Conservation (phyloP, 2,329 filamentous ascomycete genomes). For the Dactylella cylindrospora region DNA sequence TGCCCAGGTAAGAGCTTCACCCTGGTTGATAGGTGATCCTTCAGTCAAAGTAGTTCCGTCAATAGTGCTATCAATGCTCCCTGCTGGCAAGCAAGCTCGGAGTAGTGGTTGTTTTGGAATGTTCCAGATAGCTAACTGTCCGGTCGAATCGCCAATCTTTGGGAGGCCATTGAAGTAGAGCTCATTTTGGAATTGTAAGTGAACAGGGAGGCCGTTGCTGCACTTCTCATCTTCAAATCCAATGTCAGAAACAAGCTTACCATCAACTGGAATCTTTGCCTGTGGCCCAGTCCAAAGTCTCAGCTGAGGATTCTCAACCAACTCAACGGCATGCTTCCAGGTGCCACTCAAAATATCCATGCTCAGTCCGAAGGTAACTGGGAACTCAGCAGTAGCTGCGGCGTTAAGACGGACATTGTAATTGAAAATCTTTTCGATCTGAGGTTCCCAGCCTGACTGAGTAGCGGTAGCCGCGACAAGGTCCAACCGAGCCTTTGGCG, state of each 20-base stretch:
- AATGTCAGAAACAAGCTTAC: conserved; percentile 6
- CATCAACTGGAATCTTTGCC: conserved; percentile 7
- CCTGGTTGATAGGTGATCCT: conserved; percentile 7
- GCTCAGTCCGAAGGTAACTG: conserved; percentile 1
- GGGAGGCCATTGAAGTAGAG: conserved; percentile 14
- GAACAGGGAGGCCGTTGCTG: conserved; percentile 2
- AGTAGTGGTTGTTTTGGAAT: conserved; percentile 12
- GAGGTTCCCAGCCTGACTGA: conserved; percentile 9
- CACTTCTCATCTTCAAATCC: conserved; percentile 5
- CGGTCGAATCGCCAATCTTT: background rate
- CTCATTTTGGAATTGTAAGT: conserved; percentile 4
- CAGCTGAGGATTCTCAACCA: conserved; percentile 13
- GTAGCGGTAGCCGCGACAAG: conserved; percentile 3
- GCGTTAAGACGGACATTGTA: conserved; percentile 7
- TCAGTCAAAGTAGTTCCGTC: conserved; percentile 7
- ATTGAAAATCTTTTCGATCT: conserved; percentile 8
- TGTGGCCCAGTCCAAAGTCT: conserved; percentile 9
- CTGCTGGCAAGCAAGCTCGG: conserved; percentile 6
- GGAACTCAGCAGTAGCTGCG: conserved; percentile 6
- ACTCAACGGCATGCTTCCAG: conserved; percentile 5
- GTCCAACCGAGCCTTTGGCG: conserved; percentile 5
- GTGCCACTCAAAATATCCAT: conserved; percentile 10
- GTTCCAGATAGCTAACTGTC: conserved; percentile 13
- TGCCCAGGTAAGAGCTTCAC: conserved; percentile 3
- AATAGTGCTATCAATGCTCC: conserved; percentile 2